Base-by-base conservation (phyloP, 1,284 basidiomycete species). In the Moesziomyces sp. region DNA sequence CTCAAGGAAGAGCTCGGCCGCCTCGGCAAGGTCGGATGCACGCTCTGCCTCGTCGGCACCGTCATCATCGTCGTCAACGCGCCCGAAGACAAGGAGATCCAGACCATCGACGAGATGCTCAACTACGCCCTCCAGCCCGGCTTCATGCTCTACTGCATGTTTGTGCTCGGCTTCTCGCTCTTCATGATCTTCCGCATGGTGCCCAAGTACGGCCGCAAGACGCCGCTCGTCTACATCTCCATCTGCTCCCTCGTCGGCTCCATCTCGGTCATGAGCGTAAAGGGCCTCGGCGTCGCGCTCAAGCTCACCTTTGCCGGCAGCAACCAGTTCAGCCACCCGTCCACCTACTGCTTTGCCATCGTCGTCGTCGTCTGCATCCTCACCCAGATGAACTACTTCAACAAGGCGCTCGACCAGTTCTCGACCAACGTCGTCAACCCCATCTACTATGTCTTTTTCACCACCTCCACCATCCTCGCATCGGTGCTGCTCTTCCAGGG, bases 351-450 rank as follows among this genome's bases (percentile, higher is more conserved):
- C 48, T 97, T 99, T 81, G 93, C 90, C 45, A 88, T 93, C 54
- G 89, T 93, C 35, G 92, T 95, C 4, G 88, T 89, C 1, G 86
- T 90, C 3, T 98, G 94, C 86, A 98, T 99, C 81, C 83, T 97
- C 54, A 89, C 97, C 2, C 95, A 97, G 86, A 95, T 97, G 93
- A 96, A 97, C 86, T 99, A 97, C 87, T 97, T 98, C 87, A 99
- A 98, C 88, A 97, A 97, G 84, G 97, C 96, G 0, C 88, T 99
- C 55, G 96, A 98, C 83, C 93, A 91, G 1, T 99, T 98, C 85
- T 94, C 93, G 5, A 98, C 96, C 46, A 99, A 98, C 83, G 93
- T 98, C 46, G 95, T 99, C 62, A 99, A 99, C 84, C 96, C 97
- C 0, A 92, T 97, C 87, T 99, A 99, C 86, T 98, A 96, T 83